Base-by-base conservation (phyloP, 768 basidiomycete species). In the Naematelia encephala region DNA sequence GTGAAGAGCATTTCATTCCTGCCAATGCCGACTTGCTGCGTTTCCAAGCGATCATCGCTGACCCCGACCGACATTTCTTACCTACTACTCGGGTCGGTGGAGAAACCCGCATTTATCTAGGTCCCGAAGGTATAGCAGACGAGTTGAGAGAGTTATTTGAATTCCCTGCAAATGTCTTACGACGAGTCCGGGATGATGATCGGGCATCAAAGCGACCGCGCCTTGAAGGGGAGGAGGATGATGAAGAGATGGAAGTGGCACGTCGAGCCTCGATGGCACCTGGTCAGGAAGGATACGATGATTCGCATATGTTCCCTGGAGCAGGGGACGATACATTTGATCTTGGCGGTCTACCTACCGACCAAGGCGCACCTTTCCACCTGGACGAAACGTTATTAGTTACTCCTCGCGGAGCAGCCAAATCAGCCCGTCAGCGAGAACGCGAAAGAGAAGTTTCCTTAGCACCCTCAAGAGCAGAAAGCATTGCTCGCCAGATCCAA, bases 91-190 rank as follows among this genome's bases (percentile, higher is more conserved):
- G 84, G 14, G 82, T 84, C n/a, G 86, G 86, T 25, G 84, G 64
- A 8, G 62, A 74, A 52, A 61, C 87, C 70, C 75, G 74, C 62
- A 87, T 93, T 77, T 89, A 83, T 68, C 88, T 87, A 46, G 91
- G 88, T 0, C 92, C 93, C 11, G 87, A 88, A 12, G 73, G 70
- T 2, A 57, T 76, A 13, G 84, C 86, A 0, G 86, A 88, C 0
- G 90, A 94, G 74, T 80, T 99, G 21, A 82, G 84, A 1, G 84
- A 88, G 54, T 79, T 99, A 55, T 99, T 96, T 79, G 82, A 88
- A 80, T 87, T 88, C 43, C 90, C 91, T 10, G 64, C 86, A 2
- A 80, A 62, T 22, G 26, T 84, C 83, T 27, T 86, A 82, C n/a
- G 85, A 82, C 55, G 78, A 60, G 72, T 81, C 13, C 67, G 45